phyloP scores from a whole-genome alignment of 225 moss, liverwort and hornwort genomes.

The Polytrichum formosum region DNA sequence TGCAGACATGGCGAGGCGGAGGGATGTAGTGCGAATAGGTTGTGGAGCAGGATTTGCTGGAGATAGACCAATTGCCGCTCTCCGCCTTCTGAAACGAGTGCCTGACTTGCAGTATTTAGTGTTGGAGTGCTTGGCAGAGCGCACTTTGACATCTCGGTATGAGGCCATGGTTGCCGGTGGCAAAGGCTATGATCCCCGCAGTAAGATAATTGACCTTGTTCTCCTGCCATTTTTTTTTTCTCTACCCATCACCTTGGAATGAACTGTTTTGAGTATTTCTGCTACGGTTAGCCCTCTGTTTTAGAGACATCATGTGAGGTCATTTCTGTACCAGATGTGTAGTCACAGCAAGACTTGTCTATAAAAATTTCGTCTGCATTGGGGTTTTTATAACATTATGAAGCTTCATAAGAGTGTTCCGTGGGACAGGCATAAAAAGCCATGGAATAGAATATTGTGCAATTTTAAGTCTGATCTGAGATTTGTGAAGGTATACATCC shows the following conservation, averaged over 20 bases:
- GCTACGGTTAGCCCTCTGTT: neutral
- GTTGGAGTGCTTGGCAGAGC: conserved; percentile 81
- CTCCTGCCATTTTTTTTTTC: neutral
- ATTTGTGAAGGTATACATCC: too few relatives aligned
- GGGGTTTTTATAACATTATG: too few relatives aligned
- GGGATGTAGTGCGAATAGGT: conserved; percentile 59
- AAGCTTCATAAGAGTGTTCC: too few relatives aligned
- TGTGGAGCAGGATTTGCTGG: conserved; percentile 88
- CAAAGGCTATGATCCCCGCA: conserved; percentile 80
- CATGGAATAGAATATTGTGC: too few relatives aligned
- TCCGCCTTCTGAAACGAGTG: conserved; percentile 54
- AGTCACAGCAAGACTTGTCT: neutral
- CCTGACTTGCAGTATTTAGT: conserved; percentile 70
- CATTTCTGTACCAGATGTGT: neutral
- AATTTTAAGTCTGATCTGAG: too few relatives aligned
- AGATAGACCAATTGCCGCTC: conserved; percentile 65
- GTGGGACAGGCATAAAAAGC: too few relatives aligned
- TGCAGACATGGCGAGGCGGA: conserved; percentile 11
- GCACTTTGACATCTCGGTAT: conserved; percentile 73
- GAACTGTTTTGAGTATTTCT: neutral
- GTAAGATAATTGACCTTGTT: conserved; percentile 23
- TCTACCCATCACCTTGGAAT: too few relatives aligned
- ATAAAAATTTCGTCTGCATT: too few relatives aligned
- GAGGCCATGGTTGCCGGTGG: conserved; percentile 64
- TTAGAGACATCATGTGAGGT: neutral